Evolutionary conservation across 805 yeast genomes (phyloP).

Genomic region (Ogataea corticis): DNA sequence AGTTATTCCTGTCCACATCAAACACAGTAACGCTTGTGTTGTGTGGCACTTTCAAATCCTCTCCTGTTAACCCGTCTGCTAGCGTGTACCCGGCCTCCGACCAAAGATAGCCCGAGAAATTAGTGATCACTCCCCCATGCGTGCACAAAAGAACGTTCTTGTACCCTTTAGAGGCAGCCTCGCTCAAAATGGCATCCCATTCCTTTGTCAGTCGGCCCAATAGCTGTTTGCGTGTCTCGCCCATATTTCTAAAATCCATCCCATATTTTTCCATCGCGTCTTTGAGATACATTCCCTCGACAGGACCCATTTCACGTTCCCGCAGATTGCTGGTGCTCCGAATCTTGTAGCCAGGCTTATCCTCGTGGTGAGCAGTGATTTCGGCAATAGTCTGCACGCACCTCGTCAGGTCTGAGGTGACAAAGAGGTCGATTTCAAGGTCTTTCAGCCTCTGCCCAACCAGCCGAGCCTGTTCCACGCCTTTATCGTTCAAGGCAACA

Average conservation of each 20-base stretch:
- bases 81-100: constrained; percentile 39
- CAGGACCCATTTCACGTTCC: constrained; percentile 77
- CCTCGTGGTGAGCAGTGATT: constrained; percentile 35
- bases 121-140: constrained; percentile 81
- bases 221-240: constrained; percentile 56
- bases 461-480: constrained; percentile 57
- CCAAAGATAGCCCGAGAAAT: constrained; percentile 53
- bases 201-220: constrained; percentile 48
- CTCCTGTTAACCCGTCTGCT: constrained; percentile 38
- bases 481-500: constrained; percentile 61
- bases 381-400: constrained; percentile 59
- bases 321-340: constrained; percentile 49
- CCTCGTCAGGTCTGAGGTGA: constrained; percentile 56
- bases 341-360: constrained; percentile 23
- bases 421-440: constrained; percentile 45
- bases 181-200: constrained; percentile 44
- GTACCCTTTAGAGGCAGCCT: constrained; percentile 34
- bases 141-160: constrained; percentile 63
- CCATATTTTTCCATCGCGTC: constrained; percentile 68
- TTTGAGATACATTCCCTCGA: constrained; percentile 68
- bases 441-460: constrained; percentile 48
- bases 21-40: constrained; percentile 74
- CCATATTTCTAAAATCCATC: constrained; percentile 57
- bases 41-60: constrained; percentile 58
- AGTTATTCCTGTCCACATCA: constrained; percentile 46